Evolutionary conservation across 257 asterid species (phyloP).

Genomic region (Solanum neorickii): DNA sequence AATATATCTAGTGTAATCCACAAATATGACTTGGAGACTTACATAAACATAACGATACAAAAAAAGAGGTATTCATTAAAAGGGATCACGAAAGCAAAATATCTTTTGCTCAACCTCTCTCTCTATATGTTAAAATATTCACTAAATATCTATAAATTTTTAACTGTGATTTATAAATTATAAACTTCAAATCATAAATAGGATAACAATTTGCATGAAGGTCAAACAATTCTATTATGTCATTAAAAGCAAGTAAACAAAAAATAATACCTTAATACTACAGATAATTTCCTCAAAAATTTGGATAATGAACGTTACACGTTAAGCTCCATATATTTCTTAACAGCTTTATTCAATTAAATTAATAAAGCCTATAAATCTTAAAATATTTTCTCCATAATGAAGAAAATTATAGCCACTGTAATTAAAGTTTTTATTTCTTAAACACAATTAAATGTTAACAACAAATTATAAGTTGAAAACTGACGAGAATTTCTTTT

Average conservation of each 20-base stretch:
- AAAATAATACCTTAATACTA: background rate
- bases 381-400: background rate
- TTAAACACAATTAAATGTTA: background rate
- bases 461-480: background rate
- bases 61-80: background rate
- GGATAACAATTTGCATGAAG: background rate
- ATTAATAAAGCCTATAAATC: background rate
- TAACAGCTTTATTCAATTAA: background rate
- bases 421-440: background rate
- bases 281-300: background rate
- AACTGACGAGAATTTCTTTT: too few species aligned
- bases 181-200: background rate
- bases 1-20: too few species aligned
- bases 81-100: background rate
- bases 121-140: background rate
- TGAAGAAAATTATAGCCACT: background rate
- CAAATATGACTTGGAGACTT: rapidly evolving
- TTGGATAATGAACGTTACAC: background rate
- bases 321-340: background rate
- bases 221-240: background rate
- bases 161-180: background rate
- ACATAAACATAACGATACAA: background rate
- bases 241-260: background rate
- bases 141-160: background rate
- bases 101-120: background rate